A percentile compares a stretch with the other conserved stretches of the same genome.
phyloP scores from a whole-genome alignment of 345 rosid genomes.

The Eucalyptus caleyi region DNA sequence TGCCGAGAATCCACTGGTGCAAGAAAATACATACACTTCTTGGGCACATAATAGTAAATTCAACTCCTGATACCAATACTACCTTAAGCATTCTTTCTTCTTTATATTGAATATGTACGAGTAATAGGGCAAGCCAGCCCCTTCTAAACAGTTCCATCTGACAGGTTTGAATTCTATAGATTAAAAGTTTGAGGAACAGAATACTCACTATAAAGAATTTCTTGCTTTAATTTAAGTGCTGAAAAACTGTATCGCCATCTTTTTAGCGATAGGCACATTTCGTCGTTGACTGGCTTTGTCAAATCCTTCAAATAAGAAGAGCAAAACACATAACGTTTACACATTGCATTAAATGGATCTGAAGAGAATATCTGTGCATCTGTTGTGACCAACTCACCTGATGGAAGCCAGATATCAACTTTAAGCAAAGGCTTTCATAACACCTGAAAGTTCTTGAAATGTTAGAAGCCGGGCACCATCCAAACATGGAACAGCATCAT shows the following conservation, averaged over 20 bases:
- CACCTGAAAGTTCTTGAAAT: constrained; percentile 48
- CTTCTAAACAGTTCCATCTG: neutral
- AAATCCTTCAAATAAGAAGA: constrained; percentile 48
- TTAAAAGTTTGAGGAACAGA: neutral
- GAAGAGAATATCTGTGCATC: neutral
- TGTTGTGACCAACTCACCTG: constrained; percentile 34
- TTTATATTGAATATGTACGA: neutral
- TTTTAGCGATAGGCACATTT: constrained; percentile 66
- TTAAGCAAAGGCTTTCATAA: constrained; percentile 74
- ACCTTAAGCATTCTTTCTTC: neutral
- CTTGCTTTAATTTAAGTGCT: constrained; percentile 85
- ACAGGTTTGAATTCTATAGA: neutral
- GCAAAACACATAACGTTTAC: neutral
- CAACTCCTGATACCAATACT: neutral
- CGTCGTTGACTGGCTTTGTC: constrained; percentile 71
- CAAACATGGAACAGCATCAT: neutral
- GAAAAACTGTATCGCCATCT: constrained; percentile 78
- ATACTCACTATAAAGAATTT: constrained; percentile 79
- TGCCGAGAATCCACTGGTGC: neutral
- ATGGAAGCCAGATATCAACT: constrained; percentile 90
- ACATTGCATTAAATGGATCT: neutral
- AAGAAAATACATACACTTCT: neutral
- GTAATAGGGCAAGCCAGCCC: neutral
- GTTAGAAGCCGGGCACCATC: neutral
- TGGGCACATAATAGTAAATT: neutral